These are phyloP conservation scores for Fraxinus latifolia DNA, from an alignment of 305 asterid species.

Conservation along the genomic window DNA sequence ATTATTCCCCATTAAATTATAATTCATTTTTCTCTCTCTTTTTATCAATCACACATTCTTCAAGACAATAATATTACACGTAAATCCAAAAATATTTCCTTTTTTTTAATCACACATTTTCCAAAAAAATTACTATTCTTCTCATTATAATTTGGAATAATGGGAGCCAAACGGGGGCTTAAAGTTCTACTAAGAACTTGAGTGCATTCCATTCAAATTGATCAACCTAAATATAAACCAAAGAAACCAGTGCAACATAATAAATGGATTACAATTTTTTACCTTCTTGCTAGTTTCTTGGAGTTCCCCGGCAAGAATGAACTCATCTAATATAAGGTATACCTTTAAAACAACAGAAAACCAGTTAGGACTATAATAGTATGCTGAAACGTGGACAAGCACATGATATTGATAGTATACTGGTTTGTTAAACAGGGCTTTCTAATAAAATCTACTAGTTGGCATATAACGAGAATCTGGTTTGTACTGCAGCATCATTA, in stretches of 20 bases:
- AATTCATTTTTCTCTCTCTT: too few species aligned
- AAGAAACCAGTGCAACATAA: background rate
- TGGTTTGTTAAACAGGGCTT: background rate
- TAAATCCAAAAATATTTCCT: too few species aligned
- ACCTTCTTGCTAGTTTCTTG: constrained; percentile 98
- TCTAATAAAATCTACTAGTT: background rate
- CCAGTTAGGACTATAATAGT: constrained; percentile 9
- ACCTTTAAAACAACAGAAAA: constrained; percentile 42
- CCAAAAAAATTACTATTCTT: too few species aligned
- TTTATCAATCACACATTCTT: too few species aligned
- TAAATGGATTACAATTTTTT: constrained; percentile 17
- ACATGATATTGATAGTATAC: background rate
- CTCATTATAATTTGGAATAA: too few species aligned
- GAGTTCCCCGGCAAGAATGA: constrained; percentile 95
- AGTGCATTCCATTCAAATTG: background rate
- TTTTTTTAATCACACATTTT: too few species aligned
- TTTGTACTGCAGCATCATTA: background rate
- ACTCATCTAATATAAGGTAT: constrained; percentile 88
- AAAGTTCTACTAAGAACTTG: background rate
- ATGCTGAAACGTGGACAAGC: background rate
- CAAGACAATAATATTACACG: too few species aligned
- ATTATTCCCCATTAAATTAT: too few species aligned
- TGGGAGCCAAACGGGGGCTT: too few species aligned
- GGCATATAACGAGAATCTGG: background rate
- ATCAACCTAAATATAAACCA: background rate